A percentile compares a stretch with the other conserved stretches of the same genome.
These are phyloP conservation scores for Pelargonium myrrhifolium DNA, from an alignment of 441 rosid genomes.

Conservation along the genomic window DNA sequence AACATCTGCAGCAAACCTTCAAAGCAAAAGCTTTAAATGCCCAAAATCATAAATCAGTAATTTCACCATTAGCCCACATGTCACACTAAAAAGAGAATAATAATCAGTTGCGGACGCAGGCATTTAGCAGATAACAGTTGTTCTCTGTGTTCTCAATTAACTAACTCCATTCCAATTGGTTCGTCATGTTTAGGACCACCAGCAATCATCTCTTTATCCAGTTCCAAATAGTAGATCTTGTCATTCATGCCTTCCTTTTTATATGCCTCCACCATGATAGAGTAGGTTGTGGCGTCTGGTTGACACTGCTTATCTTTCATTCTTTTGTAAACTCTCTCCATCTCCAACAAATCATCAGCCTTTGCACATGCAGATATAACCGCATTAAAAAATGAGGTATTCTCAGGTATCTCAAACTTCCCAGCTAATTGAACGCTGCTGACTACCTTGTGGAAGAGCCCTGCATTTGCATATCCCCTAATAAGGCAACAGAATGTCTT, in stretches of 20 bases:
- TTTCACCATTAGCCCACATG: background rate
- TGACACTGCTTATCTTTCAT: conserved; percentile 67
- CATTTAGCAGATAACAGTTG: background rate
- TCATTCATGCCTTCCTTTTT: conserved; percentile 70
- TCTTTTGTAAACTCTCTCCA: conserved; percentile 71
- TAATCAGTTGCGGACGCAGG: background rate
- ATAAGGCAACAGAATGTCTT: conserved; percentile 88
- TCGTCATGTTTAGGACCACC: conserved; percentile 19
- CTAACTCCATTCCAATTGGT: conserved; percentile 1
- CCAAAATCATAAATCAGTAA: background rate
- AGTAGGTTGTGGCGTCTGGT: conserved; percentile 52
- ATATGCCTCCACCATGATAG: conserved; percentile 68
- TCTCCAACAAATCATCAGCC: conserved; percentile 78
- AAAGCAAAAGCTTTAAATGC: background rate
- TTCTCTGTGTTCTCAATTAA: background rate
- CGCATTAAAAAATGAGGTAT: conserved; percentile 56
- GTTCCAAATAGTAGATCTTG: conserved; percentile 68
- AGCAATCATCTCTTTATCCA: conserved; percentile 36
- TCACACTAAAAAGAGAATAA: too few relatives aligned
- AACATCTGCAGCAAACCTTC: background rate
- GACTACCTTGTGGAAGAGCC: conserved; percentile 75
- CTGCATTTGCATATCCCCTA: conserved; percentile 71
- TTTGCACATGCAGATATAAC: conserved; percentile 72
- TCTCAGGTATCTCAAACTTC: conserved; percentile 68
- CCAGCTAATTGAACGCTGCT: conserved; percentile 61